These are phyloP conservation scores for Neonectria sp. DNA, from an alignment of 2,329 filamentous ascomycete species.

Conservation along the genomic window DNA sequence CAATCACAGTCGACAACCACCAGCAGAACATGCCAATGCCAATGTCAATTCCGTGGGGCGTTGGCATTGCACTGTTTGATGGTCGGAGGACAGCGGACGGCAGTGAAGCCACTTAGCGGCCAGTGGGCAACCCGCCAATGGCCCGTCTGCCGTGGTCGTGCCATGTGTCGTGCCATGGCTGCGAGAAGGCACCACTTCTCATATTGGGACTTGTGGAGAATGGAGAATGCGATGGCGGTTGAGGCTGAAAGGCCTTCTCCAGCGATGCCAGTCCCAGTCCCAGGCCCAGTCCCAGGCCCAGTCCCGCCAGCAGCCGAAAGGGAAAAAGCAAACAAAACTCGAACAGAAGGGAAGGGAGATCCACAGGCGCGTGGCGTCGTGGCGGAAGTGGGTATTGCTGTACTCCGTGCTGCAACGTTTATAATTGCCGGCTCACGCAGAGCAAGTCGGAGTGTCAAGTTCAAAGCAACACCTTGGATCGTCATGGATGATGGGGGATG, in stretches of 20 bases:
- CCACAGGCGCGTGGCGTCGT: constrained; percentile 45
- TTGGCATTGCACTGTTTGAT: too few species aligned
- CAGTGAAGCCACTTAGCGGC: constrained; percentile 39
- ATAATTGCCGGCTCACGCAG: constrained; percentile 29
- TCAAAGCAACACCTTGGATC: not conserved
- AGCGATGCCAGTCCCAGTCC: too few species aligned
- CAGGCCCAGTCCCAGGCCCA: too few species aligned
- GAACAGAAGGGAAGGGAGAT: constrained; percentile 26
- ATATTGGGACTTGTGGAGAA: constrained; percentile 33
- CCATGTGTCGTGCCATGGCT: constrained; percentile 47
- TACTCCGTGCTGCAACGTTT: constrained; percentile 31
- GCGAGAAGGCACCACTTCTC: constrained; percentile 37
- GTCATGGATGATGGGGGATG: constrained; percentile 12
- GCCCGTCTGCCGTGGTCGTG: constrained; percentile 40
- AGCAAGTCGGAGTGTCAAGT: too few species aligned
- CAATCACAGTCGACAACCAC: constrained; percentile 26
- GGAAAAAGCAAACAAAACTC: too few species aligned
- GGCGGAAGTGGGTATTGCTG: constrained; percentile 32
- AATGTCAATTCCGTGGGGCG: constrained; percentile 6
- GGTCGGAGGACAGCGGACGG: too few species aligned
- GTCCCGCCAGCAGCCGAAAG: too few species aligned
- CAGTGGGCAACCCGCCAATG: constrained; percentile 31
- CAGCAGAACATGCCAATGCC: constrained; percentile 17
- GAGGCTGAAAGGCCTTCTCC: constrained; percentile 40
- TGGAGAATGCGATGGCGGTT: constrained; percentile 31